Evolutionary conservation across 495 filamentous ascomycete genomes (phyloP), one percentile per base, ranked within the genome.

Genomic region (Elaphomyces granulatus): DNA sequence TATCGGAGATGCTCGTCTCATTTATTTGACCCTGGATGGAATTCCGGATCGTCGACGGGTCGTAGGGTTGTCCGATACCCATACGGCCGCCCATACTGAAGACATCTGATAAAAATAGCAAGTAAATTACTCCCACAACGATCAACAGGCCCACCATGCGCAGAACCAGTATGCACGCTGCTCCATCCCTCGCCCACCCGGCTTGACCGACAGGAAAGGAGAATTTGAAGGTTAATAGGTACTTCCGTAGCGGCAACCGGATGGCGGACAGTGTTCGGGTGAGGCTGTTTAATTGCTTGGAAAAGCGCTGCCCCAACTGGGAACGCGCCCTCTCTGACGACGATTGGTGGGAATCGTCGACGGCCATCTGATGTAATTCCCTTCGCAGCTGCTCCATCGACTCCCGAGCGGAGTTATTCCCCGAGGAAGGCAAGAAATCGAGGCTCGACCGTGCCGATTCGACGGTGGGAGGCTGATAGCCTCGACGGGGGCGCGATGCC

Each of bases 321-420:
- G 60, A 48, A 32, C 60, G 55, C 45, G 48, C 21, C 19, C 51
- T 49, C 34, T 50, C 26, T 45, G 66, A 37, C 42, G 58, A 38
- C 54, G 63, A 38, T 67, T 50, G 56, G 8, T 41, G 71, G 3
- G 78, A 76, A 50, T 94, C 88, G 45, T 85, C 66, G 4, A 93
- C 73, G 50, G 94, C 88, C 74, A 98, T 75, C 68, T 94, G 80
- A 47, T 85, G 75, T 59, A 96, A 80, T 61, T 87, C 83, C 47
- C 76, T 69, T 43, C 80, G 75, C 36, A 94, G 63, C 38, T 67
- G 68, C 26, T 81, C 82, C 21, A 65, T 57, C 33, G 67, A 72
- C 26, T 55, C 56, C 39, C 67, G 58, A 36, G 55, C 54, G 15
- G 66, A 70, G 34, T 49, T 53, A 26, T 53, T 54, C 4, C 46